Evolutionary conservation across 371 early-diverging fungal species (phyloP), one percentile per base, ranked within the genome.

Genomic region (Umbelopsis sp.): DNA sequence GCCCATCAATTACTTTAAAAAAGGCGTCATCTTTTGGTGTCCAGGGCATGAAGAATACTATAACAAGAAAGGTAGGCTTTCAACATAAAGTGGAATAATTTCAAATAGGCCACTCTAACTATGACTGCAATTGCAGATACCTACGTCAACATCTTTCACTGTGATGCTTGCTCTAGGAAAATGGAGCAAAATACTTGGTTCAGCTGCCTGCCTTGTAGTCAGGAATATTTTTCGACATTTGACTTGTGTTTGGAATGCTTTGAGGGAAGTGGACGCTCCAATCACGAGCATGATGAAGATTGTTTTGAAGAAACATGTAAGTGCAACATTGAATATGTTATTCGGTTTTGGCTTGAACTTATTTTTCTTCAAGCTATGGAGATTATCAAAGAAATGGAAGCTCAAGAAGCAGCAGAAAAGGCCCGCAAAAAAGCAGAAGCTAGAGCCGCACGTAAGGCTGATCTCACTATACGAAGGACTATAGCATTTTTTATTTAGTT

Each of bases 1-100:
- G 70, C 88, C 91, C 3, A 78, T 86, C 50, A 80, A 82, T 10
- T 84, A 89, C 57, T 95, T 95, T 68, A 86, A 86, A 38, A 83
- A 87, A 52, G 97, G 97, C 5, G 87, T 88, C 50, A 88, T 94
- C 24, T 96, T 94, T 72, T 96, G 93, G 92, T 96, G 97, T 67
- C 87, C 89, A 2, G 78, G 81, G 20, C 97, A 96, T 67, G 91
- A 92, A 71, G 79, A 83, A 2, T 70, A 80, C 24, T 79, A 85
- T 14, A 74, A 83, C 41, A 82, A 85, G 62, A 78, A 77, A 74
- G 87, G 86, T 87, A 76, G 72, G 41, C 63, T 50, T 44, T 46
- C 63, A 20, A 37, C 29, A 35, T 16, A 32, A 9, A 22, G 22
- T 25, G 6, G 37, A 46, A 41, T 7, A 41, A 41, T 5, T 10